Conservation (phyloP, 805 yeast genomes). For the Candida golubevii region DNA sequence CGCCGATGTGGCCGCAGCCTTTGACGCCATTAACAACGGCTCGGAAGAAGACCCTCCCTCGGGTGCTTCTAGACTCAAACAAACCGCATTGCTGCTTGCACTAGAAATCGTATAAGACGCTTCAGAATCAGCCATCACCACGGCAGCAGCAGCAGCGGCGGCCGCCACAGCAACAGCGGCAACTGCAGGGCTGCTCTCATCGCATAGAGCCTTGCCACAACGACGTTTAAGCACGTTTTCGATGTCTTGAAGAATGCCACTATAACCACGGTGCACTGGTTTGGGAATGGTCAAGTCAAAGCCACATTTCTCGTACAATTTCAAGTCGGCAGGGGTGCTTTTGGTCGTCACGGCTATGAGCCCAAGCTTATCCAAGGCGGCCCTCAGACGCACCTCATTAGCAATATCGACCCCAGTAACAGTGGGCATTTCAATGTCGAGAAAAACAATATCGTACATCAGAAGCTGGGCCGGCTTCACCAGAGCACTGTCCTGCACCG, state of each 20-base stretch:
- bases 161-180: too few relatives aligned
- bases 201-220: conserved; percentile 1
- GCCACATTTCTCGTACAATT: conserved; percentile 30
- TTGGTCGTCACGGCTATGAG: conserved; percentile 42
- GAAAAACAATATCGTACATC: conserved; percentile 25
- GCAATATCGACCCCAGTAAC: conserved; percentile 39
- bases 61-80: too few relatives aligned
- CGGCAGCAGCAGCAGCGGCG: too few relatives aligned
- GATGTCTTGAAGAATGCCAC: conserved; percentile 18
- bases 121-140: too few relatives aligned
- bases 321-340: conserved; percentile 24
- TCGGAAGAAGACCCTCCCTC: too few relatives aligned
- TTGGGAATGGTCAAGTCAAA: conserved; percentile 40
- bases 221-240: conserved; percentile 14
- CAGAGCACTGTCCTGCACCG: conserved; percentile 27
- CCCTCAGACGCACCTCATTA: conserved; percentile 10
- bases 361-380: conserved; percentile 21
- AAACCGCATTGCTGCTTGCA: too few relatives aligned
- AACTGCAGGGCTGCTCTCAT: neutral
- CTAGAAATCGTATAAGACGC: too few relatives aligned
- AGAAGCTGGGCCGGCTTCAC: conserved; percentile 22
- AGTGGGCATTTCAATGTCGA: conserved; percentile 45
- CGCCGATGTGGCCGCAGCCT: neutral
- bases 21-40: too few relatives aligned
- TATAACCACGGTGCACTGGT: conserved; percentile 27